phyloP scores from a whole-genome alignment of 164 flowering plant species.

The Vitis amurensis region DNA sequence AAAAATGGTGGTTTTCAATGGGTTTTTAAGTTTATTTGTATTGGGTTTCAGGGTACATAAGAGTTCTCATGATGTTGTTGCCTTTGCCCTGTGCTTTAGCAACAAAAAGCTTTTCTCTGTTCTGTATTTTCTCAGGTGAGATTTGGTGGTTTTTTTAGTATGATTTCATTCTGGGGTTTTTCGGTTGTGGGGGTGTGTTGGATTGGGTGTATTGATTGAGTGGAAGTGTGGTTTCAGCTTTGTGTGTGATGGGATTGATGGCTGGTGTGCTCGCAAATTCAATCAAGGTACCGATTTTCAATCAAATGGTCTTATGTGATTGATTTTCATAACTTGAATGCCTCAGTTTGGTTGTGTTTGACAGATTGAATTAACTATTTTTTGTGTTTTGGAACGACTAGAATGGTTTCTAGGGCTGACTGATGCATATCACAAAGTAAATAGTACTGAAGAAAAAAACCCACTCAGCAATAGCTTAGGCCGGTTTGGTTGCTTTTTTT shows the following conservation, averaged over 20 bases:
- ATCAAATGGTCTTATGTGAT: too few relatives aligned
- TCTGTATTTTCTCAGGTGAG: slow-evolving; percentile 81
- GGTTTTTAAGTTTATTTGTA: not conserved
- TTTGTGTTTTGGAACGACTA: too few relatives aligned
- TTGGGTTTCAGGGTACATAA: slow-evolving; percentile 63
- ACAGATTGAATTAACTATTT: too few relatives aligned
- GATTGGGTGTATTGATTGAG: not conserved
- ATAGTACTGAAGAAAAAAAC: too few relatives aligned
- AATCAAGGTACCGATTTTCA: slow-evolving; percentile 68
- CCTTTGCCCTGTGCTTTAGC: slow-evolving; percentile 71
- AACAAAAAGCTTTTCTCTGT: slow-evolving; percentile 66
- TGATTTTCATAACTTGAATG: too few relatives aligned
- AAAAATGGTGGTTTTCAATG: too few relatives aligned
- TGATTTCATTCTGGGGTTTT: not conserved
- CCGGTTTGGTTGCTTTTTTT: too few relatives aligned
- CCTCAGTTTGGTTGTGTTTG: too few relatives aligned
- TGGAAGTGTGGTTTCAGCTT: slow-evolving; percentile 54
- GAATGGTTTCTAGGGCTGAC: too few relatives aligned
- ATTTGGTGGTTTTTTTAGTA: not conserved
- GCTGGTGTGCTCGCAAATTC: slow-evolving; percentile 96
- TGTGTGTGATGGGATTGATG: slow-evolving; percentile 92
- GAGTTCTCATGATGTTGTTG: slow-evolving; percentile 66
- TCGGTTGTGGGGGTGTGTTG: not conserved
- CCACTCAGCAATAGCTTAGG: too few relatives aligned
- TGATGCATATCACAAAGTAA: too few relatives aligned